Evolutionary conservation across 2,329 filamentous ascomycete species (phyloP).

Genomic region (Aspergillus sergii): DNA sequence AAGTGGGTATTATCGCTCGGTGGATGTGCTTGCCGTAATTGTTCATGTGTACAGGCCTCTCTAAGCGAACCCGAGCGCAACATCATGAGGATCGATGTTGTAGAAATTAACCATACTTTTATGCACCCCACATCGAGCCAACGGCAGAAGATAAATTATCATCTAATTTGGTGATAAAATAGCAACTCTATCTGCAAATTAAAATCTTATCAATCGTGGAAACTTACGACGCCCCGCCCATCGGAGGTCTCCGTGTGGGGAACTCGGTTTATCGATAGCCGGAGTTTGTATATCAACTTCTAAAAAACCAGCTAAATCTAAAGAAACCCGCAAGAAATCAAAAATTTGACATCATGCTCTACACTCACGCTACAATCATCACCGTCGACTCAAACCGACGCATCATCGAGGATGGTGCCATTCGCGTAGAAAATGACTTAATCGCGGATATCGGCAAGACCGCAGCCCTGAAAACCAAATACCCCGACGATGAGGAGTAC

Average conservation of each 20-base stretch:
- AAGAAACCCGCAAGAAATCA: background rate
- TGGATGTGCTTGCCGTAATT: too few relatives aligned
- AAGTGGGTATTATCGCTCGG: too few relatives aligned
- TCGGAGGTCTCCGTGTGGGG: background rate
- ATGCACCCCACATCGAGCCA: background rate
- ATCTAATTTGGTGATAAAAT: background rate
- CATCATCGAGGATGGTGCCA: conserved; percentile 51
- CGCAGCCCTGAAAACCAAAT: conserved; percentile 30
- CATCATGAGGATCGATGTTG: too few relatives aligned
- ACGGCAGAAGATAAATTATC: background rate
- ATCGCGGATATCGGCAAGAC: conserved; percentile 52
- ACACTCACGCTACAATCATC: conserved; percentile 55
- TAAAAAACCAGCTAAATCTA: background rate
- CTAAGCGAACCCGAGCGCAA: too few relatives aligned
- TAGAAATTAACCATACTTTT: background rate
- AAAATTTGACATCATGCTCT: conserved; percentile 38
- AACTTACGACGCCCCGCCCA: background rate
- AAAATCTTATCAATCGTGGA: background rate
- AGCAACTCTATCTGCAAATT: background rate
- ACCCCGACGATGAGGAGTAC: conserved; percentile 31
- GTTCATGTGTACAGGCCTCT: too few relatives aligned
- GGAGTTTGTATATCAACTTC: background rate
- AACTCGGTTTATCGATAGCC: background rate
- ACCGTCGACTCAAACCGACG: conserved; percentile 51
- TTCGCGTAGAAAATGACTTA: conserved; percentile 43